Evolutionary conservation across 1,139 yeast species (phyloP).

Genomic region (Tardiomyces digboiensis): DNA sequence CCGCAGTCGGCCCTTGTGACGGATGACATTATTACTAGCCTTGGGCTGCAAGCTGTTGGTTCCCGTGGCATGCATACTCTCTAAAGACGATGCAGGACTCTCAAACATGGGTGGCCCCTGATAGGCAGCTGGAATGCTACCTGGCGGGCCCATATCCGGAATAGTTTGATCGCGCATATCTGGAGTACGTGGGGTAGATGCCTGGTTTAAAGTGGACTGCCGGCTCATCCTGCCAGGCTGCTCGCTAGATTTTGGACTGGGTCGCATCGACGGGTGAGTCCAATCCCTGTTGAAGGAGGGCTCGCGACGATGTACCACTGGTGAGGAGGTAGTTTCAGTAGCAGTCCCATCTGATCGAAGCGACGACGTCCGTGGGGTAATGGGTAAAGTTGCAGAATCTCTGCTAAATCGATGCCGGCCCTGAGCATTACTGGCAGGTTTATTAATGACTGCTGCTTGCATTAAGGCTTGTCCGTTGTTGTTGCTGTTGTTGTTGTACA

Average conservation of each 20-base stretch:
- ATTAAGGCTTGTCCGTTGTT: background rate
- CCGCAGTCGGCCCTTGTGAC: background rate
- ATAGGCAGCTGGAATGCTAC: background rate
- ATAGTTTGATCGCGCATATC: background rate
- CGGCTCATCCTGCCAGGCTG: background rate
- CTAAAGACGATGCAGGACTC: background rate
- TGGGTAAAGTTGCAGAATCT: background rate
- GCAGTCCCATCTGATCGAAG: constrained; percentile 2
- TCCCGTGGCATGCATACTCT: background rate
- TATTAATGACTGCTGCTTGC: background rate
- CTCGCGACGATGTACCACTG: constrained; percentile 2
- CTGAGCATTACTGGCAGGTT: background rate
- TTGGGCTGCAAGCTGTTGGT: background rate
- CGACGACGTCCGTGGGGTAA: constrained; percentile 7
- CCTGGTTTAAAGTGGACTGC: background rate
- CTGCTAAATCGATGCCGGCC: background rate
- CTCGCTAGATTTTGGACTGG: background rate
- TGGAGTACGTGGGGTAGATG: background rate
- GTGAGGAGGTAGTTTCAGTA: background rate
- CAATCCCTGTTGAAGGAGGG: constrained; percentile 20
- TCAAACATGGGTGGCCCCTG: background rate
- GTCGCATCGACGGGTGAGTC: constrained; percentile 11
- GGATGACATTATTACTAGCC: background rate
- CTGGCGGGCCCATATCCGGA: background rate
- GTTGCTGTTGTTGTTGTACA: background rate